phyloP scores from a whole-genome alignment of 129 eudicot genomes.

The Arctium minus region DNA sequence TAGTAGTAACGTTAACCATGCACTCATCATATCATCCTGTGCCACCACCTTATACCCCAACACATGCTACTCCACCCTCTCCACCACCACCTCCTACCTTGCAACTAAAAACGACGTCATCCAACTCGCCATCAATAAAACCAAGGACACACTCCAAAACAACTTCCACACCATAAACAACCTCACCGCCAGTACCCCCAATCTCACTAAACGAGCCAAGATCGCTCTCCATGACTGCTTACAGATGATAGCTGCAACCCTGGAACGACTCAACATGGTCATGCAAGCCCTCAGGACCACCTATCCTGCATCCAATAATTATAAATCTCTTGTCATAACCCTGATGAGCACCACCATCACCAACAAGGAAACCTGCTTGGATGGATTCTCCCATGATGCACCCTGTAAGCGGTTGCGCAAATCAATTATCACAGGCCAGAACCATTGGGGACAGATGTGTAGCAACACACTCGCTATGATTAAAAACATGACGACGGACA shows the following conservation, averaged over 20 bases:
- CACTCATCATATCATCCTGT: constrained; percentile 39
- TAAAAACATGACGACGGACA: not conserved
- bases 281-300: constrained; percentile 21
- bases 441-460: constrained; percentile 20
- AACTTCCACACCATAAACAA: constrained; percentile 39
- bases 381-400: constrained; percentile 22
- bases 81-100: constrained; percentile 28
- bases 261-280: constrained; percentile 45
- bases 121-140: constrained; percentile 36
- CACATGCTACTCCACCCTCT: constrained; percentile 50
- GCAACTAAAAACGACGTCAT: constrained; percentile 46
- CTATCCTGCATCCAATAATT: constrained; percentile 29
- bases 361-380: constrained; percentile 44
- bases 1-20: not conserved
- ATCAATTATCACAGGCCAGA: constrained; percentile 10
- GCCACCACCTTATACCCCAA: constrained; percentile 57
- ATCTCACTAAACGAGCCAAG: constrained; percentile 47
- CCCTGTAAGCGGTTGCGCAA: not conserved
- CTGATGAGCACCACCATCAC: constrained; percentile 58
- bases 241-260: constrained; percentile 45
- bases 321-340: constrained; percentile 45
- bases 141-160: constrained; percentile 27
- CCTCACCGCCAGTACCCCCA: constrained; percentile 3
- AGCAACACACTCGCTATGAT: constrained; percentile 2
- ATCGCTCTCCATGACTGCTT: constrained; percentile 58